Base-by-base conservation (phyloP, 2,329 filamentous ascomycete species). In the Alternaria ethzedia region DNA sequence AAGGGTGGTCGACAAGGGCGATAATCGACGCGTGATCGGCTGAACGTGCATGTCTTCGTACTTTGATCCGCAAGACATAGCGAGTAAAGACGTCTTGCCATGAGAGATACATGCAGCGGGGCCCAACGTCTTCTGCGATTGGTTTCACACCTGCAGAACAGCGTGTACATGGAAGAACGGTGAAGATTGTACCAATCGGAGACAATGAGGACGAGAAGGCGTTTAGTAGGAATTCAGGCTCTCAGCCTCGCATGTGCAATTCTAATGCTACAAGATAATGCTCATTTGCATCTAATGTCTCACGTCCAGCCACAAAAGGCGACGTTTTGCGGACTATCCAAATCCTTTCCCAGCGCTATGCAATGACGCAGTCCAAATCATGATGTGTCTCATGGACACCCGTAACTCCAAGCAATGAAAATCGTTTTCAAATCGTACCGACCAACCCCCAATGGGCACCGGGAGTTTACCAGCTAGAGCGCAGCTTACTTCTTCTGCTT, bases 401-500 rank as follows among this genome's bases (percentile, higher is more conserved):
- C 50, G 47, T 51, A 65, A 70, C 67, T 68, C 68, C 65, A 55
- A 54, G 32, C 30, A 60, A 63, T 55, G 50, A 54, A 47, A 58
- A 51, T 65, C 60, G 54, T 66, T 44, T 59, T 30, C 47, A 61
- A 44, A 46, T 70, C 60, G 57, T 62, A 60, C 49, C 44, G 36
- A 59, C 59, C 55, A 63, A 44, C 26, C 8, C 54, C 41, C 21
- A 43, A 44, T 36, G 46, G 45, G 20, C 46, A 25, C 41, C 41
- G 20, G 63, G n/a, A 60, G 30, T 26, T 47, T 57, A 49, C 63
- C 20, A 47, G 32, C 25, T 64, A 20, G 21, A 30, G 58, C 23
- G 17, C 36, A 49, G 26, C 25, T 56, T 72, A 74, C 59, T 78
- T 77, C 57, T 70, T 74, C 55, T 86, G 66, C 69, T 87, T 88